Conservation (phyloP, 139 green algal genomes). For the Chlorella sp. region DNA sequence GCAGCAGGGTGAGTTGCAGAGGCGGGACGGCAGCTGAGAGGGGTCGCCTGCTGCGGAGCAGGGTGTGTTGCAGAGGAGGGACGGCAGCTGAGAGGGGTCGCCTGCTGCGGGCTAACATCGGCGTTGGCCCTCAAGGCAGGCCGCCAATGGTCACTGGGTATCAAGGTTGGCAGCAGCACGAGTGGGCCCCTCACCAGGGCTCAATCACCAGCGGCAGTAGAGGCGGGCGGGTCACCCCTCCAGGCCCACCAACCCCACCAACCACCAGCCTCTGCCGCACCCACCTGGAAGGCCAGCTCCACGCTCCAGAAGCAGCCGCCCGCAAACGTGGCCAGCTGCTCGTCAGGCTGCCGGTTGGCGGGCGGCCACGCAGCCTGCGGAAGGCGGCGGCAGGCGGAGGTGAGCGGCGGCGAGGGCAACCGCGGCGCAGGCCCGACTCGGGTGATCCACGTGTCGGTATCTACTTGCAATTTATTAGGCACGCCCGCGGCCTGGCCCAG, state of each 20-base stretch:
- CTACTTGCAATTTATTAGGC: background rate
- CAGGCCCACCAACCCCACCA: too few relatives aligned
- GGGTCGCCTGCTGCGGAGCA: background rate
- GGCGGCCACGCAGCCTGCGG: constrained; percentile 28
- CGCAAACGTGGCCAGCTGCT: constrained; percentile 48
- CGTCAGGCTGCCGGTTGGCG: background rate
- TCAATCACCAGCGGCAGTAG: background rate
- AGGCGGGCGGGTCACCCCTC: background rate
- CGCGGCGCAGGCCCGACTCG: background rate
- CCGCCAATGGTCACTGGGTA: too few relatives aligned
- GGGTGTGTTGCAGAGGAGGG: background rate
- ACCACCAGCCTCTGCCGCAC: background rate
- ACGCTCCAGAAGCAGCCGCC: constrained; percentile 68
- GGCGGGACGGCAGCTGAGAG: background rate
- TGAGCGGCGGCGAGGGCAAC: background rate
- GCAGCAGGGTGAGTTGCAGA: background rate
- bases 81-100: background rate
- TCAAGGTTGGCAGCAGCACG: too few relatives aligned
- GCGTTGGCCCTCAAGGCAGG: too few relatives aligned
- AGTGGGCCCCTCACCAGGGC: background rate
- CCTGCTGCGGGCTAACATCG: background rate
- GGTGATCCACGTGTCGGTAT: background rate
- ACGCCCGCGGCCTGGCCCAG: background rate
- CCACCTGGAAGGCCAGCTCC: constrained; percentile 54
- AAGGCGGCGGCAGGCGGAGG: too few relatives aligned